Evolutionary conservation across 202 grass and related monocot species (phyloP).

Genomic region (Sporobolus alterniflorus): DNA sequence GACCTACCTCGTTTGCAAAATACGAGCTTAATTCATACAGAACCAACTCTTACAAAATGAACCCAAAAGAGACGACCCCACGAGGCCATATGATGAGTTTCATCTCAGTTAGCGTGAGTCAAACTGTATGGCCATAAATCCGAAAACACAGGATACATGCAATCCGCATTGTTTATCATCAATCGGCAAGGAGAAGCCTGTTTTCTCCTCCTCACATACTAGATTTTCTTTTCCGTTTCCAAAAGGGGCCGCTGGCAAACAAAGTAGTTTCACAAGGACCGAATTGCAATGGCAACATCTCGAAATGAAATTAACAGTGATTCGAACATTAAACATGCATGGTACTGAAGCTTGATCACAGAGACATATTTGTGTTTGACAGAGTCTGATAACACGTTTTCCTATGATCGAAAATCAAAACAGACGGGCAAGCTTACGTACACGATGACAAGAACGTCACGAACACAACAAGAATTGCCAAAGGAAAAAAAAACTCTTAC

Average conservation of each 20-base stretch:
- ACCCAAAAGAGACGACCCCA: background rate
- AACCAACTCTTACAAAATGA: background rate
- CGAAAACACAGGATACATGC: no score
- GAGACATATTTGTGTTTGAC: slow-evolving; percentile 16
- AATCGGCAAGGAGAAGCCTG: background rate
- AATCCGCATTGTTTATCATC: background rate
- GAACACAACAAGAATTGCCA: slow-evolving; percentile 23
- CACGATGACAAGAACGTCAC: slow-evolving; percentile 17
- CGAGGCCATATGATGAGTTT: background rate
- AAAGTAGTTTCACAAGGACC: background rate
- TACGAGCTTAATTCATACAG: background rate
- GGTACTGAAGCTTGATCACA: slow-evolving; percentile 23
- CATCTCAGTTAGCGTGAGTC: background rate
- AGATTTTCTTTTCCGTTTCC: no score
- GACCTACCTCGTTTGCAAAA: background rate
- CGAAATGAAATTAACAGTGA: background rate
- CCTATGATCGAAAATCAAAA: slow-evolving; percentile 19
- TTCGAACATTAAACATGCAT: slow-evolving; percentile 1
- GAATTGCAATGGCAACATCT: background rate
- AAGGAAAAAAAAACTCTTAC: background rate
- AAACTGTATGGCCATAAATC: no score
- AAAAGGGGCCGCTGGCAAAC: background rate
- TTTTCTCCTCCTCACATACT: no score
- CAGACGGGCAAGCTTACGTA: slow-evolving; percentile 25
- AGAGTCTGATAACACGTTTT: background rate